Evolutionary conservation across 306 rosid species (phyloP), one percentile per base, ranked within the genome.

Genomic region (Cucumis cinereus): DNA sequence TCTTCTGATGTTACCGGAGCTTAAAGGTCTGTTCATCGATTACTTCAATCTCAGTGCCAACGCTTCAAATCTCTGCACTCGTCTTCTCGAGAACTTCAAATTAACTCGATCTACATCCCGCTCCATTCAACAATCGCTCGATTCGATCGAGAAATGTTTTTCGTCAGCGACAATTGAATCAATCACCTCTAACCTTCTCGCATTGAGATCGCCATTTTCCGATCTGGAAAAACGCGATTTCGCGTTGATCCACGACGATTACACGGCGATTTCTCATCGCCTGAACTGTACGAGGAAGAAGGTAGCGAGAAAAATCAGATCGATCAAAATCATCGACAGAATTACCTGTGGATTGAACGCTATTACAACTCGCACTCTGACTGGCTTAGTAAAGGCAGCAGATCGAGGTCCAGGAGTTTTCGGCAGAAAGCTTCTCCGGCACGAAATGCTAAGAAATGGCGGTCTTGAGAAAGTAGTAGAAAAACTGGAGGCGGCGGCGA

Each of bases 1-100:
- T 59, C 50, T 88, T 43, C 71, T 84, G 16, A 72, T 40, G 23
- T 36, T 66, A 1, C 85, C 84, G n/a, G 53, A 87, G 36, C 77
- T 88, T 28, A 88, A 84, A 77, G 57, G 40, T 62, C 83, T 87
- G 3, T 73, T 90, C 78, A 81, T 87, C 33, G 80, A 70, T n/a
- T 90, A 78, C 87, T 88, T 88, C 59, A 83, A 85, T 38, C 81
- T 84, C 5, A 90, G 83, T 36, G 90, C 90, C 2, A 88, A 84
- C 50, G 88, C 90, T 62, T 87, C 93, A n/a, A 77, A 63, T n/a
- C 63, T 88, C 36, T 88, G 88, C 68, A 74, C 77, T 74, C 75
- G 79, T 38, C 88, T 90, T 71, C 87, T 90, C 63, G 79, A 74
- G 76, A 81, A 81, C 87, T 78, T 85, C 20, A 79, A 80, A 69